These are phyloP conservation scores for Acanthamoeba castellanii DNA, from an alignment of 208 protist species.

Conservation along the genomic window DNA sequence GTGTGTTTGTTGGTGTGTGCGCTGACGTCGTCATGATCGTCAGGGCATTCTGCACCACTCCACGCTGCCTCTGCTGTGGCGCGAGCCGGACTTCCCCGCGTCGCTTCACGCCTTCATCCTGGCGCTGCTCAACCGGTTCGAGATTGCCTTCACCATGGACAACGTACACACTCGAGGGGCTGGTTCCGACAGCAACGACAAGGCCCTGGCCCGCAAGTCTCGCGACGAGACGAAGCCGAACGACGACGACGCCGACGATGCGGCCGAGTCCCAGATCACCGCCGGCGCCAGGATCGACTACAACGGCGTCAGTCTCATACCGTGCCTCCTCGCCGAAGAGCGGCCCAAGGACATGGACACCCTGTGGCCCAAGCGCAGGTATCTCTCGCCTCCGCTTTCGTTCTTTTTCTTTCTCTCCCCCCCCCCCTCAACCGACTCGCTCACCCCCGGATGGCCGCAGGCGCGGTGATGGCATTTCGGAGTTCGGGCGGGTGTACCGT, in stretches of 20 bases:
- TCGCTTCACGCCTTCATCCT: slow-evolving; percentile 41
- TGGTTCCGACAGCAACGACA: background rate
- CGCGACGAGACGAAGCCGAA: background rate
- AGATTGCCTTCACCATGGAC: slow-evolving; percentile 59
- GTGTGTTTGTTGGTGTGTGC: background rate
- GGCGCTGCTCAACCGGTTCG: slow-evolving; percentile 42
- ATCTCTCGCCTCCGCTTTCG: background rate
- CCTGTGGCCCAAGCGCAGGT: background rate
- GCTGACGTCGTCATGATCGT: background rate
- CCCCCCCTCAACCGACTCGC: background rate
- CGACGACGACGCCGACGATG: no score
- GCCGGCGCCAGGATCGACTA: background rate
- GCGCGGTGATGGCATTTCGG: background rate
- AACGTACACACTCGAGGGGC: background rate
- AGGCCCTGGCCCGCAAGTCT: no score
- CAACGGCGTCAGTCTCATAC: slow-evolving; percentile 42
- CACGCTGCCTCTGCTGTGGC: slow-evolving; percentile 38
- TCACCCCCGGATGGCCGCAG: background rate
- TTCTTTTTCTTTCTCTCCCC: background rate
- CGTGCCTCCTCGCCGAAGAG: slow-evolving; percentile 12
- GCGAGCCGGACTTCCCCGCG: slow-evolving; percentile 16
- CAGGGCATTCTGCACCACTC: slow-evolving; percentile 27
- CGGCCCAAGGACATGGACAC: slow-evolving; percentile 8
- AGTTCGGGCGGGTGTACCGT: slow-evolving; percentile 53
- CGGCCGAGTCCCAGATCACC: background rate